Base-by-base conservation (phyloP, 257 asterid species). In the Striga asiatica region DNA sequence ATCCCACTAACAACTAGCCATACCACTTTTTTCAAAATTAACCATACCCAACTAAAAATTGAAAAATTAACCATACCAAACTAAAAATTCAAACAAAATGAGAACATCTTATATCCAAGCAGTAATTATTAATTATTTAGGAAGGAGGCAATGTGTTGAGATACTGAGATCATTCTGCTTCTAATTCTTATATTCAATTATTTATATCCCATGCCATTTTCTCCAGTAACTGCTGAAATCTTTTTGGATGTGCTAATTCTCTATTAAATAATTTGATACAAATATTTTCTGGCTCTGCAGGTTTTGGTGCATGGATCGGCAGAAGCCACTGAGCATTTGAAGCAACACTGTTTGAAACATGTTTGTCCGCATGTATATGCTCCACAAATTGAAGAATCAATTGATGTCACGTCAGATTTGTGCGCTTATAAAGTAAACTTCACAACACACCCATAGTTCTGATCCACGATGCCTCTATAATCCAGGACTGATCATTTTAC, bases 261-360 rank as follows among this genome's bases (percentile, higher is more conserved):
- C 2, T n/a, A 18, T 53, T 32, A 41, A 43, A 24, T 66, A 56
- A 59, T 45, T 47, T 63, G 46, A 50, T 49, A 53, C 22, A 35
- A 18, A 31, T 66, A 54, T 73, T 69, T 71, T 68, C 51, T 54
- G 52, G 21, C 68, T 61, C 3, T 70, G 63, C 35, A 86, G 98
- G 98, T 89, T 58, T 77, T 91, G 84, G 98, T 91, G 74, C 96
- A 91, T 67, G 97, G 95, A 68, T 87, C 98, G 56, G 98, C 98
- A 12, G 98, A 91, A 77, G 96, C 98, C 76, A 91, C 98, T 1
- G 98, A 87, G 74, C 96, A 86, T 78, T 74, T 89, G 76, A 89
- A 83, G 83, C 89, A 89, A 58, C 91, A 89, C 62, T 87, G 96
- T 77, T 45, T 78, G 70, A 80, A 86, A 62, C 72, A 72, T 67